phyloP scores from a whole-genome alignment of 139 green algal genomes.

The Ettlia oleoabundans region DNA sequence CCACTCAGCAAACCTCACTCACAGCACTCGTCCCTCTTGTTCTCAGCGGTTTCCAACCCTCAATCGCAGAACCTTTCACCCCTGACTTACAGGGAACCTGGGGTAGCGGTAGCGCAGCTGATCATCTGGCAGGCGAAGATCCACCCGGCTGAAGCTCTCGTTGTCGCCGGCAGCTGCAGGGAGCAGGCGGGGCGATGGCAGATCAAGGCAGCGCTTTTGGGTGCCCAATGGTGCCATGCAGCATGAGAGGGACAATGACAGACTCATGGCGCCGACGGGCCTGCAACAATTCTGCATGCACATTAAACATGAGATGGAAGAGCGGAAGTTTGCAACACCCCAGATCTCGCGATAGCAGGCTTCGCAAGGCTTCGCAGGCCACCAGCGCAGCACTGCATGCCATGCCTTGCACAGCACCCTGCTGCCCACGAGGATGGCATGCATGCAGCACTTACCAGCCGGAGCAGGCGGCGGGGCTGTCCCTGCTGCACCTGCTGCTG shows the following conservation, averaged over 20 bases:
- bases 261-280: too few species aligned
- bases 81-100: slow-evolving; percentile 62
- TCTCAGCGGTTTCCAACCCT: too few species aligned
- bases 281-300: too few species aligned
- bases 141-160: slow-evolving; percentile 66
- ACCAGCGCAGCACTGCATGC: too few species aligned
- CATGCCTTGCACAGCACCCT: neutral
- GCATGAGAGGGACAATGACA: too few species aligned
- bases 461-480: neutral
- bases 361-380: too few species aligned
- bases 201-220: too few species aligned
- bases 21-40: neutral
- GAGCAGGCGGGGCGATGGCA: neutral
- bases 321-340: too few species aligned
- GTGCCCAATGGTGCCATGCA: too few species aligned
- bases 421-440: neutral
- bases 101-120: slow-evolving; percentile 59
- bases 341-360: too few species aligned
- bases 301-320: too few species aligned
- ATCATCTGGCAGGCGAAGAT: slow-evolving; percentile 42
- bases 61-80: too few species aligned
- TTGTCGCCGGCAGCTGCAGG: slow-evolving; percentile 36
- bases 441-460: neutral
- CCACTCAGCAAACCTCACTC: neutral
- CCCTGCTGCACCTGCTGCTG: neutral